A percentile compares a stretch with the other conserved stretches of the same genome.
These are phyloP conservation scores for Dendrobium officinale DNA, from an alignment of 106 monocot species.

Conservation along the genomic window DNA sequence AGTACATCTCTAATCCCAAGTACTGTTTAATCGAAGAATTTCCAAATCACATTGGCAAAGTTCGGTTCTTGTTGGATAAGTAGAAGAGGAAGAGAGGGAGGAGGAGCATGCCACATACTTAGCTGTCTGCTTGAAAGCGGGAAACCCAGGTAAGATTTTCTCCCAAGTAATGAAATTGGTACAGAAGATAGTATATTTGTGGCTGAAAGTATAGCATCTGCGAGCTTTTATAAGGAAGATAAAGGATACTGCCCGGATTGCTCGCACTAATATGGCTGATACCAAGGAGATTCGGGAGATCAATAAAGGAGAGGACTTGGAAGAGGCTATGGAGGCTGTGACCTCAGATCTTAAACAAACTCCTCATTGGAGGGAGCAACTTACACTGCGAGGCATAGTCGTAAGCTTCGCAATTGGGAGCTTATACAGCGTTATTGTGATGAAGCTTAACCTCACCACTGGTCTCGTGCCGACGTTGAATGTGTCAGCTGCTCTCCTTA, in stretches of 20 bases:
- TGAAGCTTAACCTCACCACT: conserved; percentile 23
- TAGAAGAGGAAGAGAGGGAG: not conserved
- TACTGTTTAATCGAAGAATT: too few relatives aligned
- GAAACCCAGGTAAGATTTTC: too few relatives aligned
- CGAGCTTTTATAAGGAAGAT: not conserved
- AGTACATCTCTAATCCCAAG: too few relatives aligned
- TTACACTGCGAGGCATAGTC: conserved; percentile 14
- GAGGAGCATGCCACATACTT: not conserved
- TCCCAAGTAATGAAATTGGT: too few relatives aligned
- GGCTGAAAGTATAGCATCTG: too few relatives aligned
- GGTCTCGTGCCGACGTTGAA: conserved; percentile 30
- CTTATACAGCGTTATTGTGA: conserved; percentile 21
- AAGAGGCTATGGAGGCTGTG: not conserved
- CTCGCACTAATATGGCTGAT: not conserved
- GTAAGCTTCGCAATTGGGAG: conserved; percentile 16
- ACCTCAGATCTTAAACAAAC: conserved; percentile 1
- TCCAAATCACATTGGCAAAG: not conserved
- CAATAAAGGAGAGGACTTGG: conserved; percentile 8
- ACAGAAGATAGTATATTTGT: too few relatives aligned
- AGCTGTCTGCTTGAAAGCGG: too few relatives aligned
- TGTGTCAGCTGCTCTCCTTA: conserved; percentile 24
- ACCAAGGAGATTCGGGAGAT: conserved; percentile 1
- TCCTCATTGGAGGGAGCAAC: conserved; percentile 26
- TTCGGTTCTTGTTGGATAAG: not conserved
- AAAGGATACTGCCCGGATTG: not conserved